These are phyloP conservation scores for Papiliotrema fonsecae DNA, from an alignment of 1,284 basidiomycete species.

Conservation along the genomic window DNA sequence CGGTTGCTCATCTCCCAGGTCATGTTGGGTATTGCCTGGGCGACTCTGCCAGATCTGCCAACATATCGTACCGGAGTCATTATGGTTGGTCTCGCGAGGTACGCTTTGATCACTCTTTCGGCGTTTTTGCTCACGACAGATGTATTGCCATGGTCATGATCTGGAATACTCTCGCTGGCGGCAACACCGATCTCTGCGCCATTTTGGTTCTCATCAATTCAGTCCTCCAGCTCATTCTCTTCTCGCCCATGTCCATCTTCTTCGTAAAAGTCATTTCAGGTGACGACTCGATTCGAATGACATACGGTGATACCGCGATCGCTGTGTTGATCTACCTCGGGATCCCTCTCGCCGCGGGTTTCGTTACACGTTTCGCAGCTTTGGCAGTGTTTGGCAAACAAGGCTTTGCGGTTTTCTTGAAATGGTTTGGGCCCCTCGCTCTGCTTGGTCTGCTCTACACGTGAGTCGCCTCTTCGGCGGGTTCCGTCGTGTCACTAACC, in stretches of 20 bases:
- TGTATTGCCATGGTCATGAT: constrained; percentile 74
- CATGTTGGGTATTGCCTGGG: constrained; percentile 81
- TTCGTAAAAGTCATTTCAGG: constrained; percentile 70
- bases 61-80: constrained; percentile 54
- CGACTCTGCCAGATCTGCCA: constrained; percentile 71
- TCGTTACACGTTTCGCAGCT: constrained; percentile 62
- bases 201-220: constrained; percentile 58
- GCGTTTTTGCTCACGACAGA: constrained; percentile 5
- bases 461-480: too few relatives aligned
- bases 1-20: constrained; percentile 38
- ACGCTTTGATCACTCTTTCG: not conserved
- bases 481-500: too few relatives aligned
- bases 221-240: constrained; percentile 69
- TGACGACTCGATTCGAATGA: constrained; percentile 52
- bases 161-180: constrained; percentile 74
- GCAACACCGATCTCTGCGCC: constrained; percentile 72
- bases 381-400: constrained; percentile 52
- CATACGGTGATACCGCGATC: constrained; percentile 66
- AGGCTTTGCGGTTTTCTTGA: constrained; percentile 61
- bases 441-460: constrained; percentile 64
- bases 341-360: constrained; percentile 63
- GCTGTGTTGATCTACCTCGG: constrained; percentile 69
- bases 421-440: constrained; percentile 64
- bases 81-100: constrained; percentile 58
- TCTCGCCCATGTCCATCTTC: constrained; percentile 67